Evolutionary conservation across 2,329 filamentous ascomycete species (phyloP).

Genomic region (Neoscytalidium dimidiatum): DNA sequence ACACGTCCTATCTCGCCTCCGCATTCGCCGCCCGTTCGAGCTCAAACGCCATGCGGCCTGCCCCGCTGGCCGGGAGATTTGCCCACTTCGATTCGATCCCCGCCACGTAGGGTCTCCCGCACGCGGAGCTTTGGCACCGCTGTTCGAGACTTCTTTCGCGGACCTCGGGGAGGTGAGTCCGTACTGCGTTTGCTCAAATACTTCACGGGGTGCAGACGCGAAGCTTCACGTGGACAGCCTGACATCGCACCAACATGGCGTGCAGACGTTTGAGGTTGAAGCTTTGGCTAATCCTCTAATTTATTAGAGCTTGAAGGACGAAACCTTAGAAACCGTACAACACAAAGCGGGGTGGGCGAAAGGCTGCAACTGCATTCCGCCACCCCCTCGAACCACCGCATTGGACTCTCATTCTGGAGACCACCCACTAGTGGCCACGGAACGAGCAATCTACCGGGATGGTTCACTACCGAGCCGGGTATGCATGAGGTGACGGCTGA

Average conservation of each 20-base stretch:
- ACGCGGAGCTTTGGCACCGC: conserved; percentile 8
- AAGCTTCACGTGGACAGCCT: neutral
- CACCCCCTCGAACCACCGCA: neutral
- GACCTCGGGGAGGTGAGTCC: conserved; percentile 5
- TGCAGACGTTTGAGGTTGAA: conserved; percentile 9
- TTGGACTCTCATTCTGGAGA: conserved; percentile 18
- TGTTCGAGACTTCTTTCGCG: conserved; percentile 14
- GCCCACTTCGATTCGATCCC: neutral
- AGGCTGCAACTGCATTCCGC: neutral
- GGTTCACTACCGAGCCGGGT: neutral
- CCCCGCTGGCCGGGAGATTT: conserved; percentile 21
- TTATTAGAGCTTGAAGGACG: conserved; percentile 3
- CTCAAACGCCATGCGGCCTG: conserved; percentile 15
- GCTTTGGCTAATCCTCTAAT: conserved; percentile 14
- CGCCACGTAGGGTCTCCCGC: conserved; percentile 12
- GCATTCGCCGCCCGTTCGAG: conserved; percentile 12
- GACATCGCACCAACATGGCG: conserved; percentile 11
- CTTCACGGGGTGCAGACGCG: neutral
- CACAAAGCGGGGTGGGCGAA: neutral
- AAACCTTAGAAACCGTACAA: neutral
- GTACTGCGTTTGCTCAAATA: neutral
- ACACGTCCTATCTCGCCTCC: conserved; percentile 10
- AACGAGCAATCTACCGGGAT: neutral
- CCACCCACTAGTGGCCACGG: conserved; percentile 17
- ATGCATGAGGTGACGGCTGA: conserved; percentile 4